Percentiles rank a stretch among this genome's conserved stretches.
phyloP scores from a whole-genome alignment of 176 grass and related monocot genomes.

The Musa troglodytarum region DNA sequence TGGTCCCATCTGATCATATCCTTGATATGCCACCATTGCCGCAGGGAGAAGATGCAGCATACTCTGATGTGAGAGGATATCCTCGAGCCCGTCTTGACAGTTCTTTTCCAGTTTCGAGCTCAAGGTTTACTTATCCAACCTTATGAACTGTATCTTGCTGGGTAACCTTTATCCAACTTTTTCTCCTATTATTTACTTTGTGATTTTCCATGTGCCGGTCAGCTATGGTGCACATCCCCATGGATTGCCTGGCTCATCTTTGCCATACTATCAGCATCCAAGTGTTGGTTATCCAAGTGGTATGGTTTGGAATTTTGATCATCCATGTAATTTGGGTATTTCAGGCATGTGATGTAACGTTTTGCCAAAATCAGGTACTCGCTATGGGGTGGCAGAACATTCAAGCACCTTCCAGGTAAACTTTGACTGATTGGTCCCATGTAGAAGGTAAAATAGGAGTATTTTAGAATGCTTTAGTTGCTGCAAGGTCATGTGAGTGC shows the following conservation, averaged over 20 bases:
- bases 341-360: neutral
- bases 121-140: slow-evolving; percentile 22
- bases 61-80: slow-evolving; percentile 24
- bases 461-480: neutral
- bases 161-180: neutral
- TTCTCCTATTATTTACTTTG: neutral
- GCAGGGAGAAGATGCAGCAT: slow-evolving; percentile 30
- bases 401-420: slow-evolving; percentile 17
- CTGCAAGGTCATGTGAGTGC: neutral
- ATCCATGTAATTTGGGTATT: neutral
- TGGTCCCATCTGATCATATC: neutral
- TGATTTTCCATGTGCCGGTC: neutral
- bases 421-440: neutral
- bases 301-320: slow-evolving; percentile 2
- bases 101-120: slow-evolving; percentile 23
- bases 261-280: slow-evolving; percentile 18
- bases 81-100: slow-evolving; percentile 20
- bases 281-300: slow-evolving; percentile 9
- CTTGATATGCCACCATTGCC: slow-evolving; percentile 8
- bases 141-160: neutral
- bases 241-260: slow-evolving; percentile 9
- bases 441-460: neutral
- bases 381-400: slow-evolving; percentile 13
- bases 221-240: slow-evolving; percentile 9
- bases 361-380: slow-evolving; percentile 12